Base-by-base conservation (phyloP, 345 rosid genomes). In the Populus euphratica region DNA sequence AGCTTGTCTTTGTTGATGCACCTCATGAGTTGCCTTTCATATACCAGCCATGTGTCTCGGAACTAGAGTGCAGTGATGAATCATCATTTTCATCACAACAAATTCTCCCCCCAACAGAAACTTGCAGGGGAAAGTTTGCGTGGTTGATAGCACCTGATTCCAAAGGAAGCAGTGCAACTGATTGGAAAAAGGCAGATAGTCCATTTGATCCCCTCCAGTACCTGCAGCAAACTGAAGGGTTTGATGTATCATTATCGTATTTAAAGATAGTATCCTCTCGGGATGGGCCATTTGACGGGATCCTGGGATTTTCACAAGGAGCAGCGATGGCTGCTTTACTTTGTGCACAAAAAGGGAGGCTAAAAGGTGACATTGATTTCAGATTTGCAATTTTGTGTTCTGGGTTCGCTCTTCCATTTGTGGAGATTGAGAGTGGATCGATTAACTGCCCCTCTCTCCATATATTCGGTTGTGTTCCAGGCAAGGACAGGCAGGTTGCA, bases 221-320 rank as follows among this genome's bases (percentile, higher is more conserved):
- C 80, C 95, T 87, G 88, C 85, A 83, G 69, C 99, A 93, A 86
- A 92, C 95, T 4, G 89, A 82, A 72, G 99, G 98, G 20, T 86
- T 88, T 69, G 92, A 89, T 36, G 70, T 54, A 74, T 96, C 97
- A 12, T 39, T 90, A 39, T 74, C 86, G 47, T 88, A 82, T 82
- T 79, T 96, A 81, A 88, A 84, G 83, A 83, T 36, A 0, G 69
- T 79, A 13, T 88, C 86, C 87, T 83, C 85, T 11, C 77, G 69
- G 81, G 81, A 85, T 78, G 99, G 99, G n/a, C 97, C 97, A 43
- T 94, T 94, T 78, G 99, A 96, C 75, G 99, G 97, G 75, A 86
- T 92, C 68, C 84, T 96, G 21, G 97, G 99, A 75, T 94, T 96
- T 79, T 94, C 97, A 50, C 98, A 90, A 74, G 98, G 99, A 79